These are phyloP conservation scores for Acephala macrosclerotiorum DNA, from an alignment of 2,329 filamentous ascomycete genomes.

Conservation along the genomic window DNA sequence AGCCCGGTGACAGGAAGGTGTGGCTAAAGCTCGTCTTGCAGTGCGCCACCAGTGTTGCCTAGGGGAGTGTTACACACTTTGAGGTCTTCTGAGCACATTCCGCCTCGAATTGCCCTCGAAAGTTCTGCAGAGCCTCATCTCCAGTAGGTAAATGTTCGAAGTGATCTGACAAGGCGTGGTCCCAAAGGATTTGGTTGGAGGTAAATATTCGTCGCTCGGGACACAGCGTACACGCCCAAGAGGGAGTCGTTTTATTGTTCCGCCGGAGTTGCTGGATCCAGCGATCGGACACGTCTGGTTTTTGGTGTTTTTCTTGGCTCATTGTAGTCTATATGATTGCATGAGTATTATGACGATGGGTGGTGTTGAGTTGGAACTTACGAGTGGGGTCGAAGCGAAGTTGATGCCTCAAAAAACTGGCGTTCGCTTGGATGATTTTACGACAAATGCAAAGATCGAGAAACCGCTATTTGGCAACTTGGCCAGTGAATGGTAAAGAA, in stretches of 20 bases:
- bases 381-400: not conserved
- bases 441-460: not conserved
- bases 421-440: not conserved
- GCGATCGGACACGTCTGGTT: slow-evolving; percentile 21
- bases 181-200: slow-evolving; percentile 26
- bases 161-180: slow-evolving; percentile 33
- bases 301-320: slow-evolving; percentile 6
- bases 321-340: slow-evolving; percentile 8
- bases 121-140: slow-evolving; percentile 18
- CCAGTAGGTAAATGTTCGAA: slow-evolving; percentile 25
- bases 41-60: not conserved
- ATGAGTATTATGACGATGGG: slow-evolving; percentile 9
- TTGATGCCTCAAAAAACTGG: not conserved
- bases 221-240: slow-evolving; percentile 35
- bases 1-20: not conserved
- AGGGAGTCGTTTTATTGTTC: slow-evolving; percentile 30
- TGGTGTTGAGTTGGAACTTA: not conserved
- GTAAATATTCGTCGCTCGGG: slow-evolving; percentile 27
- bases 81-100: slow-evolving; percentile 30
- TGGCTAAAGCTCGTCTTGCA: not conserved
- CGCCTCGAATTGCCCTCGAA: slow-evolving; percentile 23
- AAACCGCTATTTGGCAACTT: too few species aligned
- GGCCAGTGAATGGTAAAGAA: too few species aligned
- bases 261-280: slow-evolving; percentile 38
- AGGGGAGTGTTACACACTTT: not conserved